Evolutionary conservation across 1,284 basidiomycete species (phyloP), one percentile per base, ranked within the genome.

Genomic region (Leucoagaricus sp.): DNA sequence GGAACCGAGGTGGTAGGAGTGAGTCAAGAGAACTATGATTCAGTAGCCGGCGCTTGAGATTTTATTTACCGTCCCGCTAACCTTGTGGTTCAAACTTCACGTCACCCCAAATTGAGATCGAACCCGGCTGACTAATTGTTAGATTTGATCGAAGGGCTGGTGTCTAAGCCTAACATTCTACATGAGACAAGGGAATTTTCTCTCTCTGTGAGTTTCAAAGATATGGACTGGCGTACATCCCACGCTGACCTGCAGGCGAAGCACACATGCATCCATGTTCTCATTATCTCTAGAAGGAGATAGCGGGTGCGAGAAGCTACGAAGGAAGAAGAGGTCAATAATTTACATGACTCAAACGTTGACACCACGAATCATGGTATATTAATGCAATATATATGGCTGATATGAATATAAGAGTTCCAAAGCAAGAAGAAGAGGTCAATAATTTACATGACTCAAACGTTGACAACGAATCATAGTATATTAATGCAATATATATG

Each of bases 401-500:
- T 46, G 29, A 53, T 34, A 53, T 29, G 41, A 25, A 53, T 53
- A 53, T 45, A 25, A 36, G 13, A 25, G n/a, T n/a, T n/a, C n/a
- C n/a, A n/a, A n/a, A n/a, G n/a, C n/a, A 23, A 25, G 10, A n/a
- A 42, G 10, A 31, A 13, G 29, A 23, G 31, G 19, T 23, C 44
- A 12, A n/a, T 8, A 40, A 13, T 40, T 26, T 9, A 3, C 4
- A 41, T 50, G 49, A 50, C 36, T 50, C 49, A 17, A 50, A 25
- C 10, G 13, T 6, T 8, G 9, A 17, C 23, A 17, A 28, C 31
- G 25, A 21, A 45, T 41, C 50, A 52, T 44, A 28, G 29, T 44
- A 36, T 49, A 49, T 38, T 36, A 45, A 34, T 23, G 42, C 51
- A 46, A 53, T 46, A 46, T 46, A 53, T n/a, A n/a, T n/a, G 42